Evolutionary conservation across 371 early-diverging fungal species (phyloP).

Genomic region (Mortierella sp.): DNA sequence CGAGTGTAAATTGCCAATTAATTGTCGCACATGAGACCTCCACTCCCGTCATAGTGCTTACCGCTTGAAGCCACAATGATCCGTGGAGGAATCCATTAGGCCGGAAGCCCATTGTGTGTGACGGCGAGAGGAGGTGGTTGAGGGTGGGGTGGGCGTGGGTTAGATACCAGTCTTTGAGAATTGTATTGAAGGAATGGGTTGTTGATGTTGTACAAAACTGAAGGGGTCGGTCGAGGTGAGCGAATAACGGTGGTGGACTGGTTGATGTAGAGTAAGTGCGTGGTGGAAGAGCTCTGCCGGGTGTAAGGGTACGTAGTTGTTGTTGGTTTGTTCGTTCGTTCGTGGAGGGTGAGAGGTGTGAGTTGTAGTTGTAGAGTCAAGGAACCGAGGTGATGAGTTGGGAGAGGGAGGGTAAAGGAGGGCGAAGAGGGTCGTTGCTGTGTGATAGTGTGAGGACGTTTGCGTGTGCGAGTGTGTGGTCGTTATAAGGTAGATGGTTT

Average conservation of each 20-base stretch:
- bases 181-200: neutral
- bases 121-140: neutral
- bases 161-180: neutral
- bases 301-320: neutral
- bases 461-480: neutral
- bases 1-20: neutral
- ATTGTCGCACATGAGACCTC: neutral
- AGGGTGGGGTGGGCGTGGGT: neutral
- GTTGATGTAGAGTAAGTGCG: neutral
- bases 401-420: neutral
- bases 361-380: neutral
- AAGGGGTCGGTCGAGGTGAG: neutral
- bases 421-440: neutral
- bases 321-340: neutral
- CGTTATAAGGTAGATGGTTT: neutral
- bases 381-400: neutral
- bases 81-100: constrained; percentile 21
- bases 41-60: neutral
- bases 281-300: neutral
- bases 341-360: neutral
- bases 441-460: neutral
- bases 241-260: neutral
- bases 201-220: neutral
- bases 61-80: constrained; percentile 37
- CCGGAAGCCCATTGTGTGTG: constrained; percentile 13